Evolutionary conservation across 371 early-diverging fungal species (phyloP), one percentile per base, ranked within the genome.

Genomic region (Haplosporangium sp.): DNA sequence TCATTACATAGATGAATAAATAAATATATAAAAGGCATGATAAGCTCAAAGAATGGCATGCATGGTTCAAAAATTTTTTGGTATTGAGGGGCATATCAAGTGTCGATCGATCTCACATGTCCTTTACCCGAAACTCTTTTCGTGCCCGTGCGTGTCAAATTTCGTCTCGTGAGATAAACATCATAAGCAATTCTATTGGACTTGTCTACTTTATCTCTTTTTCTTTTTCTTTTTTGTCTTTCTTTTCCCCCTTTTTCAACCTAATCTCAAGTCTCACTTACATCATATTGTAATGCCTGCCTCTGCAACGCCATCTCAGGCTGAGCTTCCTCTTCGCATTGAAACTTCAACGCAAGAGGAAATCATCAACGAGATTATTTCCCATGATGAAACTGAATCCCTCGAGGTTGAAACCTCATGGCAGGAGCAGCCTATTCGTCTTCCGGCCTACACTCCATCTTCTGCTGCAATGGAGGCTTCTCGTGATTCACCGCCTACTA

Each of bases 371-470:
- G 55, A 53, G 38, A 52, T 53, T 38, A 53, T 6, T 57, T 27
- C 56, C 2, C n/a, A 55, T 27, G 13, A 68, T 50, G 66, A 65
- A 3, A 45, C 56, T 8, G 48, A 42, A 20, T 60, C 69, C 1
- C 40, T 74, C 19, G 17, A 55, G 13, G 61, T 74, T 2, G 75
- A 74, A 50, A 45, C 69, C 13, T 65, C 69, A 38, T 74, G 75
- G 75, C 69, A 69, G 10, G 61, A 69, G 38, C 75, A 69, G 19
- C 69, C 75, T 6, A 13, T 74, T 6, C 75, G 63, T n/a, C 68
- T 74, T 8, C 75, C 75, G 9, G 69, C 75, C 35, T 74, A 74
- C 50, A 74, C 75, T n/a, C 75, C 75, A 7, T 74, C 69, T 38
- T 56, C 64, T 8, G 74, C 74, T 8, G 66, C 69, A n/a, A 59